Evolutionary conservation across 257 asterid genomes (phyloP).

Genomic region (Rehmannia glutinosa): DNA sequence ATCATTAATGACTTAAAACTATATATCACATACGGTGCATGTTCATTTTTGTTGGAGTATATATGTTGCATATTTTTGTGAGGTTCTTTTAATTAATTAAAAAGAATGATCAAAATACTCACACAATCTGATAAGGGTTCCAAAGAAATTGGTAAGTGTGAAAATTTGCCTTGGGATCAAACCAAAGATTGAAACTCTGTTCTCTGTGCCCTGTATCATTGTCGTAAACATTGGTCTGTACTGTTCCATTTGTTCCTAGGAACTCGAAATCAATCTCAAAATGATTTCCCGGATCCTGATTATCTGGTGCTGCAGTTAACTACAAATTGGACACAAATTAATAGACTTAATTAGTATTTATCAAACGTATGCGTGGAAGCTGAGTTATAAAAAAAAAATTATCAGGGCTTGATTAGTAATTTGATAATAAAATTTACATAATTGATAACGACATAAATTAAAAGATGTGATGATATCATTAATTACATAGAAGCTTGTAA

Average conservation of each 20-base stretch:
- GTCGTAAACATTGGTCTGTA: constrained; percentile 48
- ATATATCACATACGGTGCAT: too few species aligned
- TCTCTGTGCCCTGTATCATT: constrained; percentile 37
- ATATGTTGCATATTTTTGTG: not conserved
- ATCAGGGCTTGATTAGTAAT: too few species aligned
- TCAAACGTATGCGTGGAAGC: too few species aligned
- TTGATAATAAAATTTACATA: not conserved
- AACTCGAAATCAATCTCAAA: constrained; percentile 36
- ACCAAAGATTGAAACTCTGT: constrained; percentile 42
- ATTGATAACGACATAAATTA: too few species aligned
- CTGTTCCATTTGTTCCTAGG: constrained; percentile 31
- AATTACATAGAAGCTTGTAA: constrained; percentile 39
- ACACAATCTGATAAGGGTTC: constrained; percentile 45
- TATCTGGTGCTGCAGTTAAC: constrained; percentile 27
- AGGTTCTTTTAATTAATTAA: not conserved
- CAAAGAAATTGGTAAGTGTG: constrained; percentile 44
- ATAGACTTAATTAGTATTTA: not conserved
- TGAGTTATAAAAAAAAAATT: too few species aligned
- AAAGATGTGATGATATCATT: not conserved
- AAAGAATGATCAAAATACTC: not conserved
- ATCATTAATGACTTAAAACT: too few species aligned
- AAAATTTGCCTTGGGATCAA: constrained; percentile 48
- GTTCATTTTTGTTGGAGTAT: too few species aligned
- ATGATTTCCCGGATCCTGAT: constrained; percentile 12
- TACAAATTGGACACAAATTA: not conserved